Conservation (phyloP, 164 flowering plant species). For the Sextonia rubra region DNA sequence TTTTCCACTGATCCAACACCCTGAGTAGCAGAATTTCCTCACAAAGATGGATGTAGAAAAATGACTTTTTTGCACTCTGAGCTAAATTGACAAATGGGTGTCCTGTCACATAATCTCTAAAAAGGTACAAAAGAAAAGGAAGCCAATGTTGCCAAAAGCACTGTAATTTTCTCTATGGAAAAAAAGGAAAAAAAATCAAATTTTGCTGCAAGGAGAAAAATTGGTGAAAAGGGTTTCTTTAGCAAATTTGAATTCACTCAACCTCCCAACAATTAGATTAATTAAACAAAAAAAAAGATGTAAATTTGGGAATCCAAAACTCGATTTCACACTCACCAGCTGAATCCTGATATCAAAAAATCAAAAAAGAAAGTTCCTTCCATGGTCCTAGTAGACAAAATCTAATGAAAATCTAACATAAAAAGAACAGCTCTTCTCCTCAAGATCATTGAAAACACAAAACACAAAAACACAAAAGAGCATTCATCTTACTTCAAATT, state of each 20-base stretch:
- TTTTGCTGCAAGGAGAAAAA: neutral
- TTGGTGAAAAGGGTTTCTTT: neutral
- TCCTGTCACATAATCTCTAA: neutral
- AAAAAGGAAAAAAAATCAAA: neutral
- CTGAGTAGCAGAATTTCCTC: no score
- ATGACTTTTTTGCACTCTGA: neutral
- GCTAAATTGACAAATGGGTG: neutral
- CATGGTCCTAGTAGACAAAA: neutral
- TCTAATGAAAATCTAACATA: neutral
- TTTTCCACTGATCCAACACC: neutral
- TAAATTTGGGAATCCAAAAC: neutral
- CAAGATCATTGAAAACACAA: no score
- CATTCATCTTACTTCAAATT: no score
- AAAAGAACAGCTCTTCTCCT: no score
- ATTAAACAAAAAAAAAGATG: no score
- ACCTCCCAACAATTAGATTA: neutral
- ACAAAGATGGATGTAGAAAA: no score
- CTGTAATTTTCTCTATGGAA: neutral
- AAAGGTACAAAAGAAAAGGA: neutral
- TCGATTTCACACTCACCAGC: neutral
- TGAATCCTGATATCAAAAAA: no score
- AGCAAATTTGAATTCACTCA: neutral
- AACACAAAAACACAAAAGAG: no score
- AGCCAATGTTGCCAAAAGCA: neutral
- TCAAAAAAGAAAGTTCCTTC: neutral